A percentile compares a stretch with the other conserved stretches of the same genome.
These are phyloP conservation scores for Basidiobolus meristosporus DNA, from an alignment of 371 early-diverging fungal genomes.

Conservation along the genomic window DNA sequence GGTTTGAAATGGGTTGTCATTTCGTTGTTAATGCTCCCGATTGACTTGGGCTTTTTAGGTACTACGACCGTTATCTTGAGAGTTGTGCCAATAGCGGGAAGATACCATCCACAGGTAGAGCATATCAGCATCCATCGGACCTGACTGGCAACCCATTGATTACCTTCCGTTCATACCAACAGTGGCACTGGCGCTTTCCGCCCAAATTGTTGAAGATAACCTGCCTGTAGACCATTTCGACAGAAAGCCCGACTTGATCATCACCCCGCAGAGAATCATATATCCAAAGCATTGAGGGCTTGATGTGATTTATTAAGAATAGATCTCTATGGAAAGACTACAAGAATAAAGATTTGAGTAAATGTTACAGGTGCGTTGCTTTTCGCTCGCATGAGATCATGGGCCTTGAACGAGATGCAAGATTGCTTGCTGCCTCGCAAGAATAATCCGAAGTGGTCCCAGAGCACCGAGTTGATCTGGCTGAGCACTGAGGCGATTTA, in stretches of 20 bases:
- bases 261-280: no score
- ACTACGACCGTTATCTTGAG: slow-evolving; percentile 15
- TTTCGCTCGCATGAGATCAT: no score
- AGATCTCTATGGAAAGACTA: no score
- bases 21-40: background rate
- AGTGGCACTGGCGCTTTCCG: slow-evolving; percentile 32
- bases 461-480: no score
- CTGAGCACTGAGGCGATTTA: no score
- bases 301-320: no score
- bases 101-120: slow-evolving; percentile 11
- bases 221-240: slow-evolving; percentile 6
- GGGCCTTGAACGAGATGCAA: no score
- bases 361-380: no score
- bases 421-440: no score
- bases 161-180: slow-evolving; percentile 1
- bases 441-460: no score
- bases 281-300: no score
- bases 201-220: slow-evolving; percentile 21
- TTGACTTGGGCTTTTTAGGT: slow-evolving; percentile 6
- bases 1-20: slow-evolving; percentile 12
- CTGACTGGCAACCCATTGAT: background rate
- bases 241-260: background rate
- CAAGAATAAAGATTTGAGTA: no score
- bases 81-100: slow-evolving; percentile 7
- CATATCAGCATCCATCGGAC: background rate